Evolutionary conservation across 2,329 filamentous ascomycete species (phyloP), one percentile per base, ranked within the genome.

Genomic region (Rhynchosporium secalis): DNA sequence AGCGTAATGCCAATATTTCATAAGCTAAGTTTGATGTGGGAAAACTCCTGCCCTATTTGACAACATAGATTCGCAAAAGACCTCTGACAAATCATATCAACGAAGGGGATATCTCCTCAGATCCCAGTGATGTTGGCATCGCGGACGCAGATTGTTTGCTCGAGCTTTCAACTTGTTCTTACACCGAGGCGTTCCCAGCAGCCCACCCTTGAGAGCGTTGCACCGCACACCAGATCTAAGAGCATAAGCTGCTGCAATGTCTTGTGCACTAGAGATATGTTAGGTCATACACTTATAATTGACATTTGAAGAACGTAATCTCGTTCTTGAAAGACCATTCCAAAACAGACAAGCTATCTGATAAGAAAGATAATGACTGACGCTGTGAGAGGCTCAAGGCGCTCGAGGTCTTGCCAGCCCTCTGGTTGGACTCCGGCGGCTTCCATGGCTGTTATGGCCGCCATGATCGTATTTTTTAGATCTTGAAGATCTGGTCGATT

Each of bases 361-460:
- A 13, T 8, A n/a, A 13, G 28, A 49, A 29, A 33, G 10, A 15
- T 33, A 31, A n/a, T 33, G 10, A 49, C 47, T 29, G 12, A 49
- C 47, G 29, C 47, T 7, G 47, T 49, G 36, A 49, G 29, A 15
- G 47, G 47, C 13, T 49, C 29, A 12, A 49, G 47, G 12, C 28
- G 28, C 29, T 49, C 47, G 8, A 49, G 47, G 12, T 49, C 47
- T n/a, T 49, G 47, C 47, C 47, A 49, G 5, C 47, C 47, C 29
- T 49, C 47, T 33, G 47, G 29, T 6, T 2, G 2, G 1, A 7
- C 12, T 3, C 47, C 47, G 3, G 28, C 47, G 9, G 4, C 8
- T 5, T 15, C 29, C 13, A 43, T 26, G 15, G 40, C 20, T n/a
- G 28, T 56, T 31, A 43, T 45, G 38, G 3, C 28, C n/a, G 2